Base-by-base conservation (phyloP, 768 basidiomycete genomes). In the Suillus luteus region DNA sequence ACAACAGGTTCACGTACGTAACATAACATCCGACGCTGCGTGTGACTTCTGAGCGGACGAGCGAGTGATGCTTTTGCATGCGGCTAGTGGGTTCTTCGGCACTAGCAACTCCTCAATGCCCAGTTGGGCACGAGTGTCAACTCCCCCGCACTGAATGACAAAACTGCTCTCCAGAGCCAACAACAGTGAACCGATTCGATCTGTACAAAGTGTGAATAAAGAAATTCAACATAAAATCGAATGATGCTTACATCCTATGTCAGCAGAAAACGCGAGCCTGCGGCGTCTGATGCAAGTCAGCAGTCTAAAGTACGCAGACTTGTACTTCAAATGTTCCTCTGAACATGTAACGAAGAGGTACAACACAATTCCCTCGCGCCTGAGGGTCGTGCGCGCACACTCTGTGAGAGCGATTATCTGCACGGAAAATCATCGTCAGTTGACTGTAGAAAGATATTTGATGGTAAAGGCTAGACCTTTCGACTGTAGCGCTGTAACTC, bases 301-400 rank as follows among this genome's bases (percentile, higher is more conserved):
- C 27, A 27, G 27, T 27, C 27, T 27, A 27, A 27, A 27, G 27
- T 27, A 27, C 2, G 27, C 27, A 1, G 27, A 27, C 27, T 27
- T 27, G 27, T 79, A 77, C 14, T 74, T 76, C 43, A 73, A 67
- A 38, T 80, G 69, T 61, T 73, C 67, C 33, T 76, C 66, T 27
- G 81, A 72, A 69, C 85, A 86, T 44, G 77, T 73, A 38, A 78
- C 79, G 71, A 84, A 85, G 43, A 75, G 73, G 66, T 84, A 81
- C 19, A 80, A 72, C n/a, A 76, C 75, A 60, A 85, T 66, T 40
- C 81, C 80, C 40, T 76, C 74, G n/a, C 69, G 71, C 60, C 72
- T 74, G 55, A 86, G 80, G 7, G 84, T 85, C 59, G 72, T 77
- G 63, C 80, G 77, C 35, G 83, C 81, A 51, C 81, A 85, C 84